These are phyloP conservation scores for Didymosphaeria variabile DNA, from an alignment of 2,329 filamentous ascomycete genomes.

Conservation along the genomic window DNA sequence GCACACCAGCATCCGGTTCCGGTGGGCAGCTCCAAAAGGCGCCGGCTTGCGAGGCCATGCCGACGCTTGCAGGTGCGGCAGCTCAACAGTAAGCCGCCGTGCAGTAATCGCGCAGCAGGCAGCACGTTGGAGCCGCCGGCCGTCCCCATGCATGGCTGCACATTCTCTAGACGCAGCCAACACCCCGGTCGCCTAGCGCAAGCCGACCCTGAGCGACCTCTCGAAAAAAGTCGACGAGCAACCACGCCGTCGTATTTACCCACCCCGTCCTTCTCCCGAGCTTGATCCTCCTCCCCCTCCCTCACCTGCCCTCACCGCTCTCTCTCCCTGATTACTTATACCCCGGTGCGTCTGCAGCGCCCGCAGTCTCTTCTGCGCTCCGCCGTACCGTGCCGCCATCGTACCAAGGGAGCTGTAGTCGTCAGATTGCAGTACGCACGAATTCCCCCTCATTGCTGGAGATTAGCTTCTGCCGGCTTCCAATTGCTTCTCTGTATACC, in stretches of 20 bases:
- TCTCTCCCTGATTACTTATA: conserved; percentile 20
- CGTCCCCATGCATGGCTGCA: background rate
- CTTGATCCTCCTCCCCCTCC: conserved; percentile 21
- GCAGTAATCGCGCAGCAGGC: conserved; percentile 8
- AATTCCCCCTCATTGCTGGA: conserved; percentile 41
- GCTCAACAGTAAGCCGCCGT: background rate
- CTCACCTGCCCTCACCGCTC: conserved; percentile 31
- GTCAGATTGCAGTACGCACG: conserved; percentile 37
- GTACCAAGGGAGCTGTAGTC: conserved; percentile 45
- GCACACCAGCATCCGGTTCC: conserved; percentile 1
- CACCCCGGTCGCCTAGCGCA: conserved; percentile 25
- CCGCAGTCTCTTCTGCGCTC: background rate
- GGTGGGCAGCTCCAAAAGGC: background rate
- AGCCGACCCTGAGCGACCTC: conserved; percentile 22
- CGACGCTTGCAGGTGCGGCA: background rate
- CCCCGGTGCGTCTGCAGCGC: conserved; percentile 5
- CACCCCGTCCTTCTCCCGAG: conserved; percentile 27
- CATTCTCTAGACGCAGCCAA: conserved; percentile 18
- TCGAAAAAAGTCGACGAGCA: conserved; percentile 39
- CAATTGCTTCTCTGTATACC: conserved; percentile 29
- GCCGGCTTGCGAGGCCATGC: conserved; percentile 8
- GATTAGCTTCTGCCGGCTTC: conserved; percentile 47
- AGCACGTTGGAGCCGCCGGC: background rate
- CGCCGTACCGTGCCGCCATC: background rate
- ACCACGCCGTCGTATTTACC: conserved; percentile 24